Conservation (phyloP, 441 rosid species). For the Jatropha multifida region DNA sequence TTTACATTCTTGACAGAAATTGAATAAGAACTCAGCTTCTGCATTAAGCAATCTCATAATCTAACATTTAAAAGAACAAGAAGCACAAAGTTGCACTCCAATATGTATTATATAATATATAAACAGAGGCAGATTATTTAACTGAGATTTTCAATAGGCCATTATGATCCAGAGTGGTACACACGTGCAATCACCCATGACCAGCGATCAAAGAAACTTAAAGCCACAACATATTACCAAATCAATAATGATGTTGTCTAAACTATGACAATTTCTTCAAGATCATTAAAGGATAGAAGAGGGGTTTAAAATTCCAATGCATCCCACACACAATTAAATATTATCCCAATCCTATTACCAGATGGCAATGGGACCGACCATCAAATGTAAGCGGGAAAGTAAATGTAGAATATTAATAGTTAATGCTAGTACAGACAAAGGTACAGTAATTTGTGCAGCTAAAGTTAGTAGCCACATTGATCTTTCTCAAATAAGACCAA, state of each 20-base stretch:
- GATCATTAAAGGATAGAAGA: not conserved
- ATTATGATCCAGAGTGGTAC: not conserved
- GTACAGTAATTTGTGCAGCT: not conserved
- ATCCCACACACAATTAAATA: not conserved
- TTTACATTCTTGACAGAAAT: not conserved
- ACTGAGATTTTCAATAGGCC: too few relatives aligned
- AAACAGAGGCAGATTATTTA: too few relatives aligned
- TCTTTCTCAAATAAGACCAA: not conserved
- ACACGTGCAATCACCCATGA: not conserved
- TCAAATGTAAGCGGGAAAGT: not conserved
- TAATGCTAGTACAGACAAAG: not conserved
- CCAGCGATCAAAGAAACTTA: not conserved
- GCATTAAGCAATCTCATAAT: not conserved
- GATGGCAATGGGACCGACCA: not conserved
- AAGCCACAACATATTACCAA: not conserved
- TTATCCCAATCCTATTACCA: not conserved
- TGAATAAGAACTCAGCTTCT: not conserved
- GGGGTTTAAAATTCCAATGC: not conserved
- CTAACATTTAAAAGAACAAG: not conserved
- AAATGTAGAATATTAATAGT: not conserved
- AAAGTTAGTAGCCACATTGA: not conserved
- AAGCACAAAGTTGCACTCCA: not conserved
- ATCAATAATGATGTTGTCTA: not conserved
- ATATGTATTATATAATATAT: too few relatives aligned
- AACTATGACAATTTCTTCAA: not conserved